Conservation (phyloP, 108 stramenopile species). For the Skeletonema menzelii region DNA sequence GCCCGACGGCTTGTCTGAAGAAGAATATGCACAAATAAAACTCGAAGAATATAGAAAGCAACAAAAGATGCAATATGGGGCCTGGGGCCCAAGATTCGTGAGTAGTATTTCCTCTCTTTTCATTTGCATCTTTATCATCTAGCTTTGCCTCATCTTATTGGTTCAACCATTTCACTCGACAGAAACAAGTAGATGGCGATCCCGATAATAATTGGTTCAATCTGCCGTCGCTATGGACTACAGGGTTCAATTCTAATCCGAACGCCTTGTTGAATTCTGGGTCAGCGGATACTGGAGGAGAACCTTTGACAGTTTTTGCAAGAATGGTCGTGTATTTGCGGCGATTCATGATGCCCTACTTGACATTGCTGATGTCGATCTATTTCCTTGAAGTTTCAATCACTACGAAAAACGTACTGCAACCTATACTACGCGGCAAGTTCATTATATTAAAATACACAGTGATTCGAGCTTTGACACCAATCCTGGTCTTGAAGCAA, state of each 20-base stretch:
- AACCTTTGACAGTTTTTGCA: background rate
- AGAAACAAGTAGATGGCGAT: slow-evolving; percentile 30
- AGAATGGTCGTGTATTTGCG: background rate
- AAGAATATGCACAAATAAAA: slow-evolving; percentile 56
- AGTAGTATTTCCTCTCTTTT: background rate
- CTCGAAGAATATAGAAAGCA: slow-evolving; percentile 46
- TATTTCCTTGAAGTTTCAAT: slow-evolving; percentile 1
- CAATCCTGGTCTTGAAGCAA: slow-evolving; percentile 9
- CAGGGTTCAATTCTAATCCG: slow-evolving; percentile 30
- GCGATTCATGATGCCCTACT: slow-evolving; percentile 11
- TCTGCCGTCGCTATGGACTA: slow-evolving; percentile 55
- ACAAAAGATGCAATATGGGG: slow-evolving; percentile 54
- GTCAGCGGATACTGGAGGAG: background rate
- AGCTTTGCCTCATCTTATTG: background rate
- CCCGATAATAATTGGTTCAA: slow-evolving; percentile 71
- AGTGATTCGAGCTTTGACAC: background rate
- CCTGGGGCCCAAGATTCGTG: slow-evolving; percentile 63
- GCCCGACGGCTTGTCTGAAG: slow-evolving; percentile 55
- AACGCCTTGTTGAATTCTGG: background rate
- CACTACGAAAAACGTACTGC: slow-evolving; percentile 2
- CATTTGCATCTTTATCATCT: background rate
- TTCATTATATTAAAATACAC: background rate
- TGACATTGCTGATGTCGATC: slow-evolving; percentile 12
- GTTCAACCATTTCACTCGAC: background rate
- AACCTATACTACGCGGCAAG: slow-evolving; percentile 2